phyloP scores from a whole-genome alignment of 768 basidiomycete genomes.

The Rhodotorula graminis region DNA sequence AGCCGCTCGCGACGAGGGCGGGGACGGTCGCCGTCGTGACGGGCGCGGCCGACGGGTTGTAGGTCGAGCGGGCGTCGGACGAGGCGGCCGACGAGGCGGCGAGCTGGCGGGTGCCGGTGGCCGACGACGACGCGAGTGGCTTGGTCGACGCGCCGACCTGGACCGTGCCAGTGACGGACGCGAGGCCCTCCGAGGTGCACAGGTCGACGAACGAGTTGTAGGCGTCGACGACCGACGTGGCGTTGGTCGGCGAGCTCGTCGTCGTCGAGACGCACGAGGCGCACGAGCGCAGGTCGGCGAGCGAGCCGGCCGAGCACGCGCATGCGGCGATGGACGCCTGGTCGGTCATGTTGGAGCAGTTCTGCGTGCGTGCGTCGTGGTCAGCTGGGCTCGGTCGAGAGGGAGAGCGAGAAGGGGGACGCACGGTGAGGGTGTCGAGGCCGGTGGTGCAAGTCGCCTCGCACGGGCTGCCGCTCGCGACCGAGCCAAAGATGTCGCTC shows the following conservation, averaged over 20 bases:
- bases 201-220: slow-evolving; percentile 38
- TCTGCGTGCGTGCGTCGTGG: background rate
- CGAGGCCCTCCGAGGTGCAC: slow-evolving; percentile 32
- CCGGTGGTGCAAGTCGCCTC: slow-evolving; percentile 4
- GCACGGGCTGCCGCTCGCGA: background rate
- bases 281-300: slow-evolving; percentile 26
- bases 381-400: background rate
- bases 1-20: slow-evolving; percentile 4
- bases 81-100: background rate
- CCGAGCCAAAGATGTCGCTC: slow-evolving; percentile 5
- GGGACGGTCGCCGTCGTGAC: slow-evolving; percentile 26
- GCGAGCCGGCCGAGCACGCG: slow-evolving; percentile 28
- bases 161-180: slow-evolving; percentile 32
- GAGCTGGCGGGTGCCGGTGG: background rate
- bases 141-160: slow-evolving; percentile 27
- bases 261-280: slow-evolving; percentile 28
- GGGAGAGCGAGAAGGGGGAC: background rate
- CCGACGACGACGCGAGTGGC: background rate
- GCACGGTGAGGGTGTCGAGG: slow-evolving; percentile 15
- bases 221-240: slow-evolving; percentile 22
- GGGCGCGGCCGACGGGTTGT: slow-evolving; percentile 12
- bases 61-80: background rate
- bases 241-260: background rate
- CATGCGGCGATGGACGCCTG: slow-evolving; percentile 30
- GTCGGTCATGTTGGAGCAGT: slow-evolving; percentile 9